These are phyloP conservation scores for Tricharina praecox DNA, from an alignment of 495 filamentous ascomycete genomes.

Conservation along the genomic window DNA sequence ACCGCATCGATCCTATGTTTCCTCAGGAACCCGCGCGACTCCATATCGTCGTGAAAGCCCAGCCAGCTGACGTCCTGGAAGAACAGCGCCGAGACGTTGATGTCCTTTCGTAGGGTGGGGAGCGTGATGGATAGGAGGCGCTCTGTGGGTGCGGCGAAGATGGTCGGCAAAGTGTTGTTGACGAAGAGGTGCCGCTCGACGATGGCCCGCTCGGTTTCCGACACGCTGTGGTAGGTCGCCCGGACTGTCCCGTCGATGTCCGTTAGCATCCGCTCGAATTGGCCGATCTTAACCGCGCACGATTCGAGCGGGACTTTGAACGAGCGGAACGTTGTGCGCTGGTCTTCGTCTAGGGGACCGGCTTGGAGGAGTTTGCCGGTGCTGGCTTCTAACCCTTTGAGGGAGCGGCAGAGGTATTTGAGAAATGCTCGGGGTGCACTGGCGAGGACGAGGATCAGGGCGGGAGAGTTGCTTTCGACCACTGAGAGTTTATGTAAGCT, in stretches of 20 bases:
- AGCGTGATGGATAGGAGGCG: conserved; percentile 20
- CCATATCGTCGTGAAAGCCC: conserved; percentile 26
- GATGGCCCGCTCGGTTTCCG: conserved; percentile 21
- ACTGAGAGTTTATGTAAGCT: conserved; percentile 7
- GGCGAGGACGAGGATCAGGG: conserved; percentile 25
- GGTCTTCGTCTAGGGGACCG: conserved; percentile 14
- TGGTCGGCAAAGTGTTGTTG: conserved; percentile 25
- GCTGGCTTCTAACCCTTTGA: conserved; percentile 21
- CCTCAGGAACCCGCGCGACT: conserved; percentile 13
- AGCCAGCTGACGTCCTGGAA: conserved; percentile 28
- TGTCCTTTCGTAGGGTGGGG: conserved; percentile 21
- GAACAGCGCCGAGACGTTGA: conserved; percentile 27
- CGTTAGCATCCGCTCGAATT: conserved; percentile 27
- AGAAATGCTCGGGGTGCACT: conserved; percentile 25
- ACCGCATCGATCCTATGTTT: conserved; percentile 25
- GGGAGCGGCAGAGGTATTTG: conserved; percentile 23
- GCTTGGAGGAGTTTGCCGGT: conserved; percentile 11
- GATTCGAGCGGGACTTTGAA: conserved; percentile 25
- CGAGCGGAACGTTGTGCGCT: conserved; percentile 19
- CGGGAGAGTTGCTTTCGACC: conserved; percentile 25
- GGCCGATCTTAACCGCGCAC: conserved; percentile 23
- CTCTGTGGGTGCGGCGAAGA: conserved; percentile 18
- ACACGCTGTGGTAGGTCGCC: conserved; percentile 23
- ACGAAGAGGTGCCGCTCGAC: conserved; percentile 27
- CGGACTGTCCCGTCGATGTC: conserved; percentile 26